Conservation (phyloP, 805 yeast genomes). For the Pichia eremophila region DNA sequence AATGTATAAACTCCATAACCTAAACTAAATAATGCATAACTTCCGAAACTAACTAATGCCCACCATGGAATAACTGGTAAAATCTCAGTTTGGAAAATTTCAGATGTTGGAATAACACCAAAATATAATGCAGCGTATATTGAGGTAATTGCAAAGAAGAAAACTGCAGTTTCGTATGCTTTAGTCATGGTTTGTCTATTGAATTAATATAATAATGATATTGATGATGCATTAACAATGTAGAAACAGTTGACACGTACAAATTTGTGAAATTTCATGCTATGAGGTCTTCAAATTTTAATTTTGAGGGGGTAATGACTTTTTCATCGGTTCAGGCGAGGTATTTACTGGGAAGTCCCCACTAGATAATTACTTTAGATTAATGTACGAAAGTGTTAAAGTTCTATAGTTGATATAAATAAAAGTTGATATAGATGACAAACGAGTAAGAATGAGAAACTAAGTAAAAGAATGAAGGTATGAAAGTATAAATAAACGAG, state of each 20-base stretch:
- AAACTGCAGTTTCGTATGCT: conserved; percentile 50
- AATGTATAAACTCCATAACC: conserved; percentile 63
- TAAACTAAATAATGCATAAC: conserved; percentile 56
- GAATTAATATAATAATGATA: too few species aligned
- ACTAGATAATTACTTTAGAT: too few species aligned
- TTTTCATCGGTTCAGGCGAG: too few species aligned
- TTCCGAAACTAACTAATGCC: conserved; percentile 59
- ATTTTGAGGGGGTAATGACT: too few species aligned
- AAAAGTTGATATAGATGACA: too few species aligned
- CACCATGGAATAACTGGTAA: conserved; percentile 64
- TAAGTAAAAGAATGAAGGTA: background rate
- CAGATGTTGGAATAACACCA: conserved; percentile 47
- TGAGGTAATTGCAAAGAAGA: conserved; percentile 37
- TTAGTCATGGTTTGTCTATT: conserved; percentile 41
- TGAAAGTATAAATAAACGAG: background rate
- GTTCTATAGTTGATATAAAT: too few species aligned
- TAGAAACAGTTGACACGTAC: too few species aligned
- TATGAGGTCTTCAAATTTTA: too few species aligned
- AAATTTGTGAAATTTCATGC: background rate
- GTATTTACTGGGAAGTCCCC: too few species aligned
- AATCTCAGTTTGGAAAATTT: conserved; percentile 39
- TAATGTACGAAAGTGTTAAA: too few species aligned
- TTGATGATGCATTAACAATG: too few species aligned
- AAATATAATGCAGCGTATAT: conserved; percentile 42
- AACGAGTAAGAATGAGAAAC: background rate